Base-by-base conservation (phyloP, 2,329 filamentous ascomycete species). In the Ilyonectria robusta region DNA sequence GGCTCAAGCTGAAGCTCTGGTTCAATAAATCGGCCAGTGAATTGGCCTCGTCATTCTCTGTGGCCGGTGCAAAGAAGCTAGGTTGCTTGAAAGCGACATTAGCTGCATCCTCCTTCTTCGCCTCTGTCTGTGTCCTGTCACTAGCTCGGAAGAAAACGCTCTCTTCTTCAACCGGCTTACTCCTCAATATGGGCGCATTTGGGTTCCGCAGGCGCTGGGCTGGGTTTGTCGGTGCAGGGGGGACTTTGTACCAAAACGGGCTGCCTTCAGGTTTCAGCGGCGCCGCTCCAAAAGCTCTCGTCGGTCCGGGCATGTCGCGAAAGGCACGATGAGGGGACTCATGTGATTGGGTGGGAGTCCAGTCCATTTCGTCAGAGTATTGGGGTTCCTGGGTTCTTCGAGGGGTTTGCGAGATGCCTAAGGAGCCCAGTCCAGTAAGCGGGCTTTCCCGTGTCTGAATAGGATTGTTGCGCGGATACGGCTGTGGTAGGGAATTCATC, bases 191-290 rank as follows among this genome's bases (percentile, higher is more conserved):
- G 0, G 89, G 86, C 40, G 85, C 82, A 66, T 87, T 88, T 5
- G 87, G 90, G 66, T 92, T 93, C 35, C 88, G 85, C 7, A 89
- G 78, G 48, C 85, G 84, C 46, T 90, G 87, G 2, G 91, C 90
- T 23, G 91, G 90, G n/a, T 86, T 87, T 15, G 86, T 88, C 15
- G 93, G 92, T 1, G 91, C 91, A 0, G 90, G 85, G 4, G 93
- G 93, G 3, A 94, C 86, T 65, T 87, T 89, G 80, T 89, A 92
- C 84, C 89, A 91, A 75, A 94, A 94, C 1, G 91, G 88, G 1
- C 82, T 84, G 15, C 80, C 68, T 48, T 84, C 82, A 0, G 80
- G 77, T 56, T 84, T 81, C 17, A 82, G 81, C 0, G 84, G 85
- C 1, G 83, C 78, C 61, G 86, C 81, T 53, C 81, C 83, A 65